Evolutionary conservation across 345 rosid genomes (phyloP), one percentile per base, ranked within the genome.

Genomic region (Trapa bicornis): DNA sequence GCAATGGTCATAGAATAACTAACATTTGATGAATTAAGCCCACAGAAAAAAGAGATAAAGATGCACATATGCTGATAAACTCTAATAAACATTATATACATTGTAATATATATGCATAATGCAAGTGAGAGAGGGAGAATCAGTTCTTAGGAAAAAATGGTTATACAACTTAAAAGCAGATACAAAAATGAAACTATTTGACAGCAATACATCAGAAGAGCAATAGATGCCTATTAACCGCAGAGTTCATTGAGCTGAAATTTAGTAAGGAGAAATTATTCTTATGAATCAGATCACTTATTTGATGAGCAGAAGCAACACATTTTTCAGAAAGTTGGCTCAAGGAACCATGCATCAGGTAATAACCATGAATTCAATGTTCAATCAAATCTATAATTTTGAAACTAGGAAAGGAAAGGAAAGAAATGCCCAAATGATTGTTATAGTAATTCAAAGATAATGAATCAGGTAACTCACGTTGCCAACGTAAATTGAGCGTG

Each of bases 401-500:
- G 3, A 47, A 47, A 47, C 11, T 17, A 47, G 11, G 14, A 11
- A 12, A 47, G 16, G 16, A 47, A 15, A 11, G 29, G 29, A 22
- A 22, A 22, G 29, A 32, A 56, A 68, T 38, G 71, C 47, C 3
- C n/a, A 8, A 45, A 12, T 7, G 22, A 33, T 22, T 47, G 32
- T 2, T 6, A 65, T 43, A 9, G 9, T 4, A 43, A 47, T 38
- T 38, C 45, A 32, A 57, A 9, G 67, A 8, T 14, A 12, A 61
- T 61, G 56, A 53, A 56, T 68, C 35, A 58, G 42, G 54, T 64
- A 76, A 78, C 96, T 89, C 83, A 94, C 99, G 84, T 94, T 94
- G 75, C 99, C 99, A 62, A 94, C 99, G 72, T 91, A 94, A 37
- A 94, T 86, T 4, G 99, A 94, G 33, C 99, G 95, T 0, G 96